phyloP scores from a whole-genome alignment of 2,329 filamentous ascomycete genomes.

The Diaporthe sp. region DNA sequence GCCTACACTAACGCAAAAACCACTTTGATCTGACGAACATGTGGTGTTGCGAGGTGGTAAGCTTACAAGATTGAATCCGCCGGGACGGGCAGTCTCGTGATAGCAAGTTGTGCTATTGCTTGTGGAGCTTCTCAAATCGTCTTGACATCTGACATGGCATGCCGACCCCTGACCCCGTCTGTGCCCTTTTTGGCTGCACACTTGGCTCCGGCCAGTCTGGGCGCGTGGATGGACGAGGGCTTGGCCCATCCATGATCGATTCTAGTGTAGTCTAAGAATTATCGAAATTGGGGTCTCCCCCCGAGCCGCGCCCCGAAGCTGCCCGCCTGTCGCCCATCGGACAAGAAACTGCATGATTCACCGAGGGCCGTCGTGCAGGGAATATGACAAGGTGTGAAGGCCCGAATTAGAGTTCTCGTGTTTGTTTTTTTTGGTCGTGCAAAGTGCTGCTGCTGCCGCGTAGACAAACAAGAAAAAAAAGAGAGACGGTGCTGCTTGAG shows the following conservation, averaged over 20 bases:
- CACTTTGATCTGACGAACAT: background rate
- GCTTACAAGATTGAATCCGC: constrained; percentile 9
- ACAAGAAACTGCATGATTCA: constrained; percentile 15
- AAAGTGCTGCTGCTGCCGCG: background rate
- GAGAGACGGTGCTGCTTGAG: background rate
- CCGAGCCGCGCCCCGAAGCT: constrained; percentile 11
- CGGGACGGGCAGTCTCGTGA: constrained; percentile 11
- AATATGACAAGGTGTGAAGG: constrained; percentile 22
- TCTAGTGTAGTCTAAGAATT: constrained; percentile 2
- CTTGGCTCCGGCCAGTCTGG: constrained; percentile 21
- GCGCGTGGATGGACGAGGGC: constrained; percentile 3
- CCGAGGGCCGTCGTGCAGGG: constrained; percentile 25
- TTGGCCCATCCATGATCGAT: constrained; percentile 31
- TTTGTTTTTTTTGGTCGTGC: background rate
- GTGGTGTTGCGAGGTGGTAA: background rate
- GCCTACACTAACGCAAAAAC: background rate
- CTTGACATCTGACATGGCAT: constrained; percentile 32
- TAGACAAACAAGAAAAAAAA: background rate
- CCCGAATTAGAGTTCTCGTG: constrained; percentile 30
- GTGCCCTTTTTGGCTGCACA: constrained; percentile 19
- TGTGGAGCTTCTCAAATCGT: constrained; percentile 30
- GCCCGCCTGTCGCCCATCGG: constrained; percentile 17
- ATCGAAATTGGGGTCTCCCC: constrained; percentile 23
- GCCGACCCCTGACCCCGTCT: constrained; percentile 28
- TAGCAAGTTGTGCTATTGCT: constrained; percentile 5